These are phyloP conservation scores for Astrothelium subdiscretum DNA, from an alignment of 495 filamentous ascomycete species.

Conservation along the genomic window DNA sequence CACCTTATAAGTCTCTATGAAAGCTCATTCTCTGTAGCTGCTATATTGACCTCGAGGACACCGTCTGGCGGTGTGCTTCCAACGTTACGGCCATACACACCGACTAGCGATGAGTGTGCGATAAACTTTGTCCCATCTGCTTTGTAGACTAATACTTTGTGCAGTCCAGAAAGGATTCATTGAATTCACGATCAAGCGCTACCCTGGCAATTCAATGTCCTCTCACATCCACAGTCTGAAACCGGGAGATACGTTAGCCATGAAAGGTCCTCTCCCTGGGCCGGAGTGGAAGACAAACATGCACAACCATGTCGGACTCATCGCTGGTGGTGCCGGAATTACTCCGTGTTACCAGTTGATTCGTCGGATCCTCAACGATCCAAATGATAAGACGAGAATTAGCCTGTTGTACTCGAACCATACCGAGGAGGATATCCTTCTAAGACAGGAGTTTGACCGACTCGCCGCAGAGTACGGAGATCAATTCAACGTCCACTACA, in stretches of 20 bases:
- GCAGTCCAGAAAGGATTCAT: conserved; percentile 12
- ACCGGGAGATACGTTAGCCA: conserved; percentile 46
- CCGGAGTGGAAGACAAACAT: conserved; percentile 38
- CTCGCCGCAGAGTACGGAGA: conserved; percentile 31
- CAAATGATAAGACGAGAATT: conserved; percentile 37
- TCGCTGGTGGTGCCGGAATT: conserved; percentile 46
- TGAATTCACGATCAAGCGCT: conserved; percentile 48
- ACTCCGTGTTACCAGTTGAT: conserved; percentile 47
- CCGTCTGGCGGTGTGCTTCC: conserved; percentile 12
- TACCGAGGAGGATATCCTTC: conserved; percentile 16
- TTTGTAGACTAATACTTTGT: conserved; percentile 3
- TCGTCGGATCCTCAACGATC: conserved; percentile 40
- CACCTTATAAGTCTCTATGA: background rate
- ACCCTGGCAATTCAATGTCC: conserved; percentile 51
- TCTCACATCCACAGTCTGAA: conserved; percentile 47
- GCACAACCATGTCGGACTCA: conserved; percentile 33
- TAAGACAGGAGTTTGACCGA: conserved; percentile 33
- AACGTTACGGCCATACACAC: conserved; percentile 18
- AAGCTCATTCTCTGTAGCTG: conserved; percentile 3
- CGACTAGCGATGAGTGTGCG: conserved; percentile 35
- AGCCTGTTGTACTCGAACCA: conserved; percentile 34
- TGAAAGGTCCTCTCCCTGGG: conserved; percentile 39
- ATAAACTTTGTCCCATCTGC: background rate
- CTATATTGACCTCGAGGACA: conserved; percentile 16
- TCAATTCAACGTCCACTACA: conserved; percentile 37